Conservation (phyloP, 331 rosid species). For the Pyrus hybrid region DNA sequence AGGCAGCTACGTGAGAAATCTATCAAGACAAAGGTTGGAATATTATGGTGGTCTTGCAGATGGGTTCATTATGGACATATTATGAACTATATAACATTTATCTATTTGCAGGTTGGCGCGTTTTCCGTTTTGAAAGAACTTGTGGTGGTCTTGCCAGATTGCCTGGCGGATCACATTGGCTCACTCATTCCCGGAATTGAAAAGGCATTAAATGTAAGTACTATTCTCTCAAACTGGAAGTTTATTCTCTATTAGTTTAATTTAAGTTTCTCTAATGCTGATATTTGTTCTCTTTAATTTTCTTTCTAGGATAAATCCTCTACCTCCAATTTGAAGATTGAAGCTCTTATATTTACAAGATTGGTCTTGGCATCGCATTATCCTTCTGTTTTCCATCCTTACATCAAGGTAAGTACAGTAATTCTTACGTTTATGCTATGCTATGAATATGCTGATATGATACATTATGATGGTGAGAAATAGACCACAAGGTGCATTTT, state of each 20-base stretch:
- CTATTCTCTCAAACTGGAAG: neutral
- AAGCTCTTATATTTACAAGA: constrained; percentile 87
- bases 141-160: constrained; percentile 94
- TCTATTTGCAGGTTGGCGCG: constrained; percentile 79
- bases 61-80: constrained; percentile 10
- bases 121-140: constrained; percentile 97
- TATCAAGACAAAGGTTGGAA: constrained; percentile 85
- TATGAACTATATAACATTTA: neutral
- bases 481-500: neutral
- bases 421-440: neutral
- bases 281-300: constrained; percentile 2
- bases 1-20: constrained; percentile 98
- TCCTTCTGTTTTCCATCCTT: constrained; percentile 89
- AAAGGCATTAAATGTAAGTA: constrained; percentile 81
- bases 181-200: constrained; percentile 99
- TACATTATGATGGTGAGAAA: neutral
- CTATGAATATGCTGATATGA: neutral
- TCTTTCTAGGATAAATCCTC: constrained; percentile 81
- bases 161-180: constrained; percentile 95
- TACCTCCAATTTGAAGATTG: constrained; percentile 96
- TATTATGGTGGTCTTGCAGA: no score
- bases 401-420: constrained; percentile 59
- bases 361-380: constrained; percentile 87
- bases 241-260: neutral
- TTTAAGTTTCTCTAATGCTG: constrained; percentile 10